Evolutionary conservation across 345 rosid genomes (phyloP).

Genomic region (Eucalyptus pumila): DNA sequence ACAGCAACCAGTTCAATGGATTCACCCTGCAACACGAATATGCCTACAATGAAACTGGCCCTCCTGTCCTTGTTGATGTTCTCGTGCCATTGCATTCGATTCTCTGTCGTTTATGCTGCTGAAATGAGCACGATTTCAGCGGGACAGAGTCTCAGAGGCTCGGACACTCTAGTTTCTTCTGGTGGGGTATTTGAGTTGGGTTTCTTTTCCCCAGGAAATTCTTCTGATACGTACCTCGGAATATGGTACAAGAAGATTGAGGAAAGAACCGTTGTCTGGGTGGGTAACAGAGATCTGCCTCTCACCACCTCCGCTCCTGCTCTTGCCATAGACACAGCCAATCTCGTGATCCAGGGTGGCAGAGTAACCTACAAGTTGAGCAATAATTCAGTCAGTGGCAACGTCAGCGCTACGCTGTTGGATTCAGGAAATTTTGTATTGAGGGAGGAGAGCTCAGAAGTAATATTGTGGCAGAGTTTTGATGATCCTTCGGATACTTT

Average conservation of each 20-base stretch:
- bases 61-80: background rate
- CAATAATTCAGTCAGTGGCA: background rate
- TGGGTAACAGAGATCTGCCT: constrained; percentile 20
- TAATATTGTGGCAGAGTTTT: constrained; percentile 37
- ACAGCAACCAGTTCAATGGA: background rate
- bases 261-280: constrained; percentile 14
- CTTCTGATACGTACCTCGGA: constrained; percentile 12
- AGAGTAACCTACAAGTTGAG: background rate
- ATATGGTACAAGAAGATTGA: constrained; percentile 29
- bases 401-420: constrained; percentile 8
- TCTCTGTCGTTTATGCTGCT: background rate
- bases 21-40: background rate
- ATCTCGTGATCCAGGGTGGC: background rate
- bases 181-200: constrained; percentile 19
- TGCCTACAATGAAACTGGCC: background rate
- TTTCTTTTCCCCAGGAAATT: constrained; percentile 12
- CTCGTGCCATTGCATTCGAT: background rate
- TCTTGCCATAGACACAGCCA: constrained; percentile 1
- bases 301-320: constrained; percentile 6
- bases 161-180: constrained; percentile 10
- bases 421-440: constrained; percentile 39
- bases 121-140: background rate
- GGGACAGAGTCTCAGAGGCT: background rate
- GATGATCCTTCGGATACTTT: constrained; percentile 23
- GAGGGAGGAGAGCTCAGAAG: background rate